A percentile compares a stretch with the other conserved stretches of the same genome.
These are phyloP conservation scores for Hyaloperonospora brassicae DNA, from an alignment of 352 stramenopile genomes.

Conservation along the genomic window DNA sequence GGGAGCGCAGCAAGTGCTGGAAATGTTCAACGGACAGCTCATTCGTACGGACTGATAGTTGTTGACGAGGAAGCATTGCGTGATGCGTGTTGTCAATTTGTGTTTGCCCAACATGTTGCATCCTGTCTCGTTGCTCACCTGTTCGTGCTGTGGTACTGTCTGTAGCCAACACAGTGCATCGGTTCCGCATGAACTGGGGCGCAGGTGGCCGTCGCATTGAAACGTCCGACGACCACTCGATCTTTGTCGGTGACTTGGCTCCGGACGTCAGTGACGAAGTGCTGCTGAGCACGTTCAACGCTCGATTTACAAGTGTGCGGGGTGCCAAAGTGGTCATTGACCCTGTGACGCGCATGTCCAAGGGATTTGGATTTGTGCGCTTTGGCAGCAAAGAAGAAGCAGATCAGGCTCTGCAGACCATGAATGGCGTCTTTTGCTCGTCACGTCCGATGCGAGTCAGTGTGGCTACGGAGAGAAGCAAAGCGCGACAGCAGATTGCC, in stretches of 20 bases:
- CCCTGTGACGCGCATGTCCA: constrained; percentile 81
- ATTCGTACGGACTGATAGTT: constrained; percentile 49
- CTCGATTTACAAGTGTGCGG: constrained; percentile 72
- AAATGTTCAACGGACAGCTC: constrained; percentile 80
- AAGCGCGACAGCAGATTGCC: constrained; percentile 22
- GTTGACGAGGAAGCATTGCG: neutral
- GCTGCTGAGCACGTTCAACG: constrained; percentile 77
- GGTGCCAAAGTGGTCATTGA: constrained; percentile 89
- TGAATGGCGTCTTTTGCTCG: constrained; percentile 87
- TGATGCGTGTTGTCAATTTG: neutral
- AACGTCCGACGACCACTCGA: constrained; percentile 77
- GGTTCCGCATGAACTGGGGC: constrained; percentile 90
- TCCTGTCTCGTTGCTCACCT: too few relatives aligned
- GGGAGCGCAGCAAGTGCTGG: constrained; percentile 78
- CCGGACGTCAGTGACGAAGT: constrained; percentile 84
- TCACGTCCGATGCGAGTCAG: constrained; percentile 86
- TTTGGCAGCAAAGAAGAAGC: constrained; percentile 85
- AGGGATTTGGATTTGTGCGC: constrained; percentile 89
- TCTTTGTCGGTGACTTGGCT: constrained; percentile 89
- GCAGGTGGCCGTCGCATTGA: constrained; percentile 81
- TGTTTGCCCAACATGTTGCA: constrained; percentile 9
- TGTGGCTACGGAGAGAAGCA: constrained; percentile 81
- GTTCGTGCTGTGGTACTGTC: neutral
- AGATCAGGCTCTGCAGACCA: constrained; percentile 81
- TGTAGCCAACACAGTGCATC: constrained; percentile 80